These are phyloP conservation scores for Eragrostis curvula DNA, from an alignment of 176 grass and related monocot species.

Conservation along the genomic window DNA sequence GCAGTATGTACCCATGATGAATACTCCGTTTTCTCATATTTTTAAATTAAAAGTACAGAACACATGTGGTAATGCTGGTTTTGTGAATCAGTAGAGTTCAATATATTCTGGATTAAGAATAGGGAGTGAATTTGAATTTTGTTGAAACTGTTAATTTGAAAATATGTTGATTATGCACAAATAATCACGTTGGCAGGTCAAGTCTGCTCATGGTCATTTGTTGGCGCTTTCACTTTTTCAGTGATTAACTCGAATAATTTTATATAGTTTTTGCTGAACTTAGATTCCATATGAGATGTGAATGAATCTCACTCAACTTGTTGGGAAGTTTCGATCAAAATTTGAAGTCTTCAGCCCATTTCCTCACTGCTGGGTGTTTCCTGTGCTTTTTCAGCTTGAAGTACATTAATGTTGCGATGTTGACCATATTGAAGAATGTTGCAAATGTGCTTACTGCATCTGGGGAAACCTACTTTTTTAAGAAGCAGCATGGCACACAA, in stretches of 20 bases:
- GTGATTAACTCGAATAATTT: not conserved
- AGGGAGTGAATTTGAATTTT: not conserved
- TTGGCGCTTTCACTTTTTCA: not conserved
- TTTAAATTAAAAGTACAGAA: not conserved
- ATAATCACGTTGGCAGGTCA: not conserved
- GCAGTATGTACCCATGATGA: not conserved
- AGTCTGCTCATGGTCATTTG: not conserved
- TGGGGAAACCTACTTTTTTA: conserved; percentile 93
- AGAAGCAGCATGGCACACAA: conserved; percentile 77
- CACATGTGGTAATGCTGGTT: conserved; percentile 4
- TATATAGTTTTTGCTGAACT: not conserved
- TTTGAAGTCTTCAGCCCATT: conserved; percentile 18
- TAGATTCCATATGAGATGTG: not conserved
- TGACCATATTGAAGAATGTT: conserved; percentile 94
- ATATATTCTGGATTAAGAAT: conserved; percentile 15
- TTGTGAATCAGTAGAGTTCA: conserved; percentile 20
- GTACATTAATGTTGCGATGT: conserved; percentile 98
- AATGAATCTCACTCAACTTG: conserved; percentile 10
- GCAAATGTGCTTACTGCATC: conserved; percentile 95
- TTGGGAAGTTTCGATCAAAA: conserved; percentile 17
- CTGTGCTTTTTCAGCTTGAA: conserved; percentile 78
- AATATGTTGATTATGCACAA: not conserved
- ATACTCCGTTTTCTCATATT: not conserved
- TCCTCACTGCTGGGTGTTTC: conserved; percentile 18
- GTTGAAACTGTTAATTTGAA: conserved; percentile 6